Percentiles rank a stretch among this genome's conserved stretches.
Evolutionary conservation across 257 asterid genomes (phyloP).

Genomic region (Scutellaria baicalensis): DNA sequence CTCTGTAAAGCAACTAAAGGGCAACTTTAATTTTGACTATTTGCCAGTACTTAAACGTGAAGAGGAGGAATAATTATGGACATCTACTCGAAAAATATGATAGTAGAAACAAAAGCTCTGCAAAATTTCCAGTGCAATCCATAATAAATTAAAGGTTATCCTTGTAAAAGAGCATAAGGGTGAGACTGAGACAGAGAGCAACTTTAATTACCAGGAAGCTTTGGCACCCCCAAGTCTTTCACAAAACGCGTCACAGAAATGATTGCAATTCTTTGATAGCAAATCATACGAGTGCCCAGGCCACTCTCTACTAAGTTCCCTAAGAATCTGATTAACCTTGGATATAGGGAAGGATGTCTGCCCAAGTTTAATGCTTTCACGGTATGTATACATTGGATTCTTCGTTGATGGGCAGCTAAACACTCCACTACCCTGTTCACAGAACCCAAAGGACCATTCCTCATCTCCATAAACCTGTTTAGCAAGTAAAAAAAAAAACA

Average conservation of each 20-base stretch:
- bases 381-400: constrained; percentile 94
- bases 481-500: background rate
- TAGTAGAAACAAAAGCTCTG: background rate
- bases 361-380: constrained; percentile 77
- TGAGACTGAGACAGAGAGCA: constrained; percentile 1
- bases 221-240: constrained; percentile 91
- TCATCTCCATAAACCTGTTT: constrained; percentile 68
- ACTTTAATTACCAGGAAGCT: constrained; percentile 76
- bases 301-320: constrained; percentile 98
- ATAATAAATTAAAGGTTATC: background rate
- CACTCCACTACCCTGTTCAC: constrained; percentile 95
- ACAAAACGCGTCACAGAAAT: constrained; percentile 88
- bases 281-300: constrained; percentile 88
- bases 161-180: background rate
- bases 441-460: constrained; percentile 98
- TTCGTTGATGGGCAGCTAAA: constrained; percentile 80
- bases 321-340: constrained; percentile 81
- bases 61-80: background rate
- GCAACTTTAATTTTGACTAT: background rate
- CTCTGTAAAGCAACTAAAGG: background rate
- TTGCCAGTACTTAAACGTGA: background rate
- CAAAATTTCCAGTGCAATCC: background rate
- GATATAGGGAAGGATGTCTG: constrained; percentile 49
- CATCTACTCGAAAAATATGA: background rate
- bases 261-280: constrained; percentile 91